Evolutionary conservation across 148 eudicot species (phyloP), one percentile per base, ranked within the genome.

Genomic region (Camellia granthamiana): DNA sequence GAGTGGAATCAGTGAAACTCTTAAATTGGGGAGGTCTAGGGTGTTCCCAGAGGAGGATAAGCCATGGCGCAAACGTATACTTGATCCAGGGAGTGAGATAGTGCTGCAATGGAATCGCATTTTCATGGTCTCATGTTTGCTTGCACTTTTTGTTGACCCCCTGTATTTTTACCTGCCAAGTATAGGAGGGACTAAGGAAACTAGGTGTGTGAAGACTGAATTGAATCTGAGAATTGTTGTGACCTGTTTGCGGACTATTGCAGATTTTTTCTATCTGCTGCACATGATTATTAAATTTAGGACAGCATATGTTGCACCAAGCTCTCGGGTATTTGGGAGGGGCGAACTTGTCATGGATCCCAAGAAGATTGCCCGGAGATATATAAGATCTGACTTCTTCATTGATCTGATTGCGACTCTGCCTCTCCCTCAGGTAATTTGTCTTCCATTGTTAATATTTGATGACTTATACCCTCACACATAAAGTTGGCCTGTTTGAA

Each of bases 321-420:
- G 97, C 82, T 90, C 99, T 21, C 84, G 98, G 81, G 91, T 97
- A 14, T 97, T 97, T 88, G 99, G 99, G 58, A 88, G 96, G 84
- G 99, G 99, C 81, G 99, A 97, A 80, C 99, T 97, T 86, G 98
- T 97, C 55, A 92, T 87, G 91, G 97, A 97, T 86, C 95, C 97
- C n/a, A 86, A 90, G 78, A 85, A 88, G 92, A 97, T 97, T 85
- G 95, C 96, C 8, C 54, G 83, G 69, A 92, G 97, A 90, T 94
- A 97, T 82, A 12, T 97, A 15, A 86, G 83, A 82, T 84, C 94
- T 5, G 98, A 94, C 81, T 92, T 97, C 79, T 84, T 91, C 69
- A 86, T 97, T 79, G 99, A 97, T 91, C 80, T 94, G 77, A 89
- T 97, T 84, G 99, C 99, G 10, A 86, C 99, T 51, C 89, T 97